Evolutionary conservation across 345 rosid species (phyloP), one percentile per base, ranked within the genome.

Genomic region (Noccaea caerulescens): DNA sequence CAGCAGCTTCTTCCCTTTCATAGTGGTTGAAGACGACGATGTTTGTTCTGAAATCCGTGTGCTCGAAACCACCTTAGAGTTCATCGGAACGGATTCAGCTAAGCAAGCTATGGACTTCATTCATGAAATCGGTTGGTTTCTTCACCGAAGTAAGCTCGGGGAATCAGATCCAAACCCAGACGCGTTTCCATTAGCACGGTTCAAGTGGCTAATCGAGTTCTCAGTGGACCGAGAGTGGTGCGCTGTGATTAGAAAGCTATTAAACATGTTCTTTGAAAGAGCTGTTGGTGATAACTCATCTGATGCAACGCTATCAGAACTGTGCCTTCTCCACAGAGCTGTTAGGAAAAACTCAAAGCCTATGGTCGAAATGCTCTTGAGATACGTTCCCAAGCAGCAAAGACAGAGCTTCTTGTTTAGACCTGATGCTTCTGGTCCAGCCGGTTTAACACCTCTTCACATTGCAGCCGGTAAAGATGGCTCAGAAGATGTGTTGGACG

Each of bases 381-480:
- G 83, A 83, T 92, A 84, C 41, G 68, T 58, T 71, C 96, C 98
- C 13, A 66, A 66, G 54, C 65, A 66, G 32, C 76, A 58, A 53
- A 47, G 37, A 30, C 49, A 57, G 7, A 79, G 73, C 66, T 72
- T 92, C 64, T 72, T 92, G 79, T 95, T 95, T 72, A 87, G 84
- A 79, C 99, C 99, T 1, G 92, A 95, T 80, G 86, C 69, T 39
- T n/a, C 75, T 12, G 99, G 99, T 68, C 97, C 98, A 47, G 92
- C 86, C 20, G 96, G 99, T 80, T 84, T 92, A 86, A 95, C 99
- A 20, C 98, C 99, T 79, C 96, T 92, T 67, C 99, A 95, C 81
- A 88, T 95, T 68, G 99, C 97, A 57, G 99, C 99, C 1, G 99
- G 99, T 63, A 95, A 87, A 88, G 99, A 95, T 80, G 92, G 86